phyloP scores from a whole-genome alignment of 192 early-diverging fungal species.

The Umbelopsis sp. region DNA sequence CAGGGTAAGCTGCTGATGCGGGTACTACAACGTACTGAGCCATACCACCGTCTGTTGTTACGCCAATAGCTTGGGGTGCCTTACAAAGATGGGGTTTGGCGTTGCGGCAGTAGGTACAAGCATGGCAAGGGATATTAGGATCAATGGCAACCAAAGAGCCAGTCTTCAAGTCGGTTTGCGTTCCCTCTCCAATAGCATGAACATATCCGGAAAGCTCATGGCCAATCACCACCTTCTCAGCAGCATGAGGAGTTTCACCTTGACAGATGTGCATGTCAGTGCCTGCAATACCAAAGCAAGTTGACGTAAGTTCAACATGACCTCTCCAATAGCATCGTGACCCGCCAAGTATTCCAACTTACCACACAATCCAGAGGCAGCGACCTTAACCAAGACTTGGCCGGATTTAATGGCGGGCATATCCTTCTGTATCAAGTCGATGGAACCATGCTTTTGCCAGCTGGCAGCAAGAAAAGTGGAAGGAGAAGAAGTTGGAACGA shows the following conservation, averaged over 20 bases:
- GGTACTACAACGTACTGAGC: slow-evolving; percentile 50
- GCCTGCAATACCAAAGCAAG: not conserved
- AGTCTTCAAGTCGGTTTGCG: slow-evolving; percentile 28
- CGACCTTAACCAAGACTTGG: slow-evolving; percentile 49
- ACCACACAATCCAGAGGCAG: slow-evolving; percentile 56
- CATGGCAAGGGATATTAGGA: slow-evolving; percentile 52
- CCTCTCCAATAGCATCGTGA: not conserved
- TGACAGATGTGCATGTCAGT: slow-evolving; percentile 59
- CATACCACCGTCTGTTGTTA: slow-evolving; percentile 57
- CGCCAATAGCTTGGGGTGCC: slow-evolving; percentile 45
- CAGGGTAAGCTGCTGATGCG: slow-evolving; percentile 33
- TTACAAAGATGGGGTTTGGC: slow-evolving; percentile 51
- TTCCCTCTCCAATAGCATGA: slow-evolving; percentile 44
- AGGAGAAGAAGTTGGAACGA: slow-evolving; percentile 1
- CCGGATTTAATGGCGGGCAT: slow-evolving; percentile 42
- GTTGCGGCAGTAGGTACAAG: slow-evolving; percentile 49
- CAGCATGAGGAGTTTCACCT: slow-evolving; percentile 56
- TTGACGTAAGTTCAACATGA: not conserved
- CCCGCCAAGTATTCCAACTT: not conserved
- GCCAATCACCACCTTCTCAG: slow-evolving; percentile 45
- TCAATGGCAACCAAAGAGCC: slow-evolving; percentile 52
- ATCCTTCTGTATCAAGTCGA: slow-evolving; percentile 40
- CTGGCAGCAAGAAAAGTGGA: slow-evolving; percentile 31
- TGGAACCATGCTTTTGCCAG: slow-evolving; percentile 48
- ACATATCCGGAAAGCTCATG: slow-evolving; percentile 57